A percentile compares a stretch with the other conserved stretches of the same genome.
phyloP scores from a whole-genome alignment of 2,329 filamentous ascomycete genomes.

The Pyricularia sp. region DNA sequence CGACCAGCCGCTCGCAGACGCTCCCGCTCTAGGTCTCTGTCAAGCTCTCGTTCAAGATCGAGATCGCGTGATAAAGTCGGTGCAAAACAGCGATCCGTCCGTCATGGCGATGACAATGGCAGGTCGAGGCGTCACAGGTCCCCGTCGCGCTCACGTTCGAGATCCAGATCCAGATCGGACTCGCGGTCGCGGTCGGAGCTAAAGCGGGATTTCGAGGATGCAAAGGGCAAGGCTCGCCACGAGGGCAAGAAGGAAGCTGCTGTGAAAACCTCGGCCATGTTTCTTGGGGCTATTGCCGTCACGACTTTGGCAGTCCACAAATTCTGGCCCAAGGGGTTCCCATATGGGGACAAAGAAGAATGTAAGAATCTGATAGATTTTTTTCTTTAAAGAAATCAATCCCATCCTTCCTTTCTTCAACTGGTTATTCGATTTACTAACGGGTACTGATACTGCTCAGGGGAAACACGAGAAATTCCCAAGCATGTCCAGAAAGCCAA shows the following conservation, averaged over 20 bases:
- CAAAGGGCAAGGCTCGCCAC: constrained; percentile 1
- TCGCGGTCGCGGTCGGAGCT: constrained; percentile 1
- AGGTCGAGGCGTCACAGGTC: background rate
- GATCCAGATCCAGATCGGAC: background rate
- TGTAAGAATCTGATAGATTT: no score
- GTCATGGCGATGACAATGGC: background rate
- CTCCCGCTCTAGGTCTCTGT: background rate
- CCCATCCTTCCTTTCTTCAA: no score
- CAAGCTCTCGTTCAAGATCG: background rate
- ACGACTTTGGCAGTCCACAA: constrained; percentile 25
- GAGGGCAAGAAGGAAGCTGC: constrained; percentile 10
- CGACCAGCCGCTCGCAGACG: background rate
- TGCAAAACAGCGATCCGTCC: background rate
- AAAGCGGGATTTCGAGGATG: background rate
- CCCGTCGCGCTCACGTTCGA: background rate
- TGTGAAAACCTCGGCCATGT: constrained; percentile 24
- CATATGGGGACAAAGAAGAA: constrained; percentile 27
- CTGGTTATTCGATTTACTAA: no score
- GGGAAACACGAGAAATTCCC: background rate
- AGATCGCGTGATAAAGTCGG: background rate
- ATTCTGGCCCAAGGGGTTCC: constrained; percentile 27
- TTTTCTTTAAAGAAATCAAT: no score
- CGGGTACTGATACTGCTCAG: no score
- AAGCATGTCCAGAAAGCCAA: constrained; percentile 6
- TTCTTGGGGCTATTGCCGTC: constrained; percentile 27